Evolutionary conservation across 129 eudicot species (phyloP).

Genomic region (Arctium minus): DNA sequence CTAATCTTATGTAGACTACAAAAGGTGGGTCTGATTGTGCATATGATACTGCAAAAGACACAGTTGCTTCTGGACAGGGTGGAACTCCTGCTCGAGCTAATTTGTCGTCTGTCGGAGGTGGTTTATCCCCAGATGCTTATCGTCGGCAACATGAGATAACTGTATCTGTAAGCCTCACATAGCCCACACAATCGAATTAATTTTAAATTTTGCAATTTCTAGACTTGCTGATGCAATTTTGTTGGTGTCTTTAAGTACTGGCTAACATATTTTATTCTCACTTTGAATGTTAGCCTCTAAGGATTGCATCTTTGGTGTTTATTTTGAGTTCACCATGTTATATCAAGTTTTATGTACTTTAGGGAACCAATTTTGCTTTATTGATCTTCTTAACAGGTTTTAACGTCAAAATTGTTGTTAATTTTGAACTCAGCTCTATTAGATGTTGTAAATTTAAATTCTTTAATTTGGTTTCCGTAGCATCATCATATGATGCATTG

Average conservation of each 20-base stretch:
- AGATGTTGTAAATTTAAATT: neutral
- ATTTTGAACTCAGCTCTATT: neutral
- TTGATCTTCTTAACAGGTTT: neutral
- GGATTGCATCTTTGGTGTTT: neutral
- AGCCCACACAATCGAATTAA: neutral
- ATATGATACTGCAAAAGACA: conserved; percentile 30
- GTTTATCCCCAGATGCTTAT: conserved; percentile 68
- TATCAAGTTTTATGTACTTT: neutral
- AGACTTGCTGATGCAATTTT: neutral
- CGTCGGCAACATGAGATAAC: conserved; percentile 78
- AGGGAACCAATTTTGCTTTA: neutral
- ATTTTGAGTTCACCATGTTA: neutral
- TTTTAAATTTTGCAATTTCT: neutral
- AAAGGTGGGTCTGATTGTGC: conserved; percentile 34
- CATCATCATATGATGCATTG: neutral
- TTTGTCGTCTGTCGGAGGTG: conserved; percentile 35
- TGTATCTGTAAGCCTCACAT: conserved; percentile 62
- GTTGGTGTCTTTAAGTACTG: neutral
- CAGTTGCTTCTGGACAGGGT: conserved; percentile 32
- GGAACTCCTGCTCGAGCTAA: conserved; percentile 27
- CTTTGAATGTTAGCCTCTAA: neutral
- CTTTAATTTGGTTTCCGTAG: neutral
- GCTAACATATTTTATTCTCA: neutral
- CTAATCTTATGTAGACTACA: conserved; percentile 31
- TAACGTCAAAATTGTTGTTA: neutral